A percentile compares a stretch with the other conserved stretches of the same genome.
These are phyloP conservation scores for Xylaria sp. DNA, from an alignment of 2,329 filamentous ascomycete genomes.

Conservation along the genomic window DNA sequence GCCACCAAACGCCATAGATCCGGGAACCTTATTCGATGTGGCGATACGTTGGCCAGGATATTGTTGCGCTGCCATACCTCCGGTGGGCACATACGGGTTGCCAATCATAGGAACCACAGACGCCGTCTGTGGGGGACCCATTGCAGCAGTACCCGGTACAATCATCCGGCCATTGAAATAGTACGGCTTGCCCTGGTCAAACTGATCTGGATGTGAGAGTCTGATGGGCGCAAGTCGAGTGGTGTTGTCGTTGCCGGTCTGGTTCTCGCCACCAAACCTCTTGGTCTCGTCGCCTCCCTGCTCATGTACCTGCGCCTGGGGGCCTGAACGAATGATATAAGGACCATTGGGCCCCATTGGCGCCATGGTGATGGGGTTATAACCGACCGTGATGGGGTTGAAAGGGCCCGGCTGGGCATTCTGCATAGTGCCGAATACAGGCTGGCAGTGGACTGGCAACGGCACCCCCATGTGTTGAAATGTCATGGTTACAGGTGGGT, in stretches of 20 bases:
- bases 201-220: conserved; percentile 40
- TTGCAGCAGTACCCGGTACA: conserved; percentile 31
- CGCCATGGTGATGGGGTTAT: no score
- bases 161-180: conserved; percentile 42
- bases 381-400: no score
- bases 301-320: conserved; percentile 5
- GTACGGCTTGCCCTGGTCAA: conserved; percentile 43
- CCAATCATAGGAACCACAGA: conserved; percentile 22
- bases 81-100: conserved; percentile 22
- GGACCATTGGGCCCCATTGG: no score
- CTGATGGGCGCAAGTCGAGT: conserved; percentile 30
- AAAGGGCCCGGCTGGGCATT: no score
- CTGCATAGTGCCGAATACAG: conserved; percentile 22
- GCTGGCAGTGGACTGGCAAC: conserved; percentile 27
- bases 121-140: conserved; percentile 11
- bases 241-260: conserved; percentile 30
- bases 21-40: conserved; percentile 9
- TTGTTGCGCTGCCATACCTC: conserved; percentile 18
- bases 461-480: conserved; percentile 28
- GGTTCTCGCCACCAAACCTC: conserved; percentile 20
- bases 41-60: conserved; percentile 18
- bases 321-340: not conserved
- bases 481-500: conserved; percentile 17
- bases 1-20: not conserved
- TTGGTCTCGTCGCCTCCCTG: conserved; percentile 13